These are phyloP conservation scores for Sergeia podlipaevii DNA, from an alignment of 208 protist genomes.

Conservation along the genomic window DNA sequence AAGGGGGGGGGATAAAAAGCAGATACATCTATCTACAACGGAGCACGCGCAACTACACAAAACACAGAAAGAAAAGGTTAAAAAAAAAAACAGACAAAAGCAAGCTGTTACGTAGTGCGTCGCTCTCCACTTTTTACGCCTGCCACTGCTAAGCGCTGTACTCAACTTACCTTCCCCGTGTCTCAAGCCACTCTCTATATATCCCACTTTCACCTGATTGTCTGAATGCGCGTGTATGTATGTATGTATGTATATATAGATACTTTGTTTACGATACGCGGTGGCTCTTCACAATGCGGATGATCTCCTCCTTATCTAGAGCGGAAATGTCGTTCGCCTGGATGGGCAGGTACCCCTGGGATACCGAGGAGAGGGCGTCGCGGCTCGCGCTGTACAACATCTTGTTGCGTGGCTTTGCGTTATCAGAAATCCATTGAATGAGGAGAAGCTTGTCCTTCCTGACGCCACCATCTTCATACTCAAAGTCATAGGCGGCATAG, in stretches of 20 bases:
- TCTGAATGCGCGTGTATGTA: not conserved
- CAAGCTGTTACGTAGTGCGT: too few species aligned
- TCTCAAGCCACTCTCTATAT: too few species aligned
- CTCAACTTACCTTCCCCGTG: too few species aligned
- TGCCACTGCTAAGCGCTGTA: too few species aligned
- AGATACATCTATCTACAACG: slow-evolving; percentile 10
- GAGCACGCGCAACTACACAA: not conserved
- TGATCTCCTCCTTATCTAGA: slow-evolving; percentile 52
- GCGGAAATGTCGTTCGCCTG: slow-evolving; percentile 82
- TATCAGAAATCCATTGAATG: slow-evolving; percentile 87
- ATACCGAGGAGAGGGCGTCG: slow-evolving; percentile 62
- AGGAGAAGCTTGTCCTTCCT: slow-evolving; percentile 86
- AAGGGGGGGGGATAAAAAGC: not conserved
- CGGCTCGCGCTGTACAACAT: slow-evolving; percentile 88
- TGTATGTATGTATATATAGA: not conserved
- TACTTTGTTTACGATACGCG: slow-evolving; percentile 15
- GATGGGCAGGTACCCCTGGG: slow-evolving; percentile 82
- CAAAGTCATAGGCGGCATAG: slow-evolving; percentile 92
- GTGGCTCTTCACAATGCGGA: slow-evolving; percentile 41
- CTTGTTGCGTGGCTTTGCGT: slow-evolving; percentile 67
- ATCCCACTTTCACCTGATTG: too few species aligned
- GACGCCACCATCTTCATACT: slow-evolving; percentile 69
- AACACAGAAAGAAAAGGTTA: slow-evolving; percentile 7
- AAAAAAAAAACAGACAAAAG: slow-evolving; percentile 10
- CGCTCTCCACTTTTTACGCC: too few species aligned